These are phyloP conservation scores for Domatiomyces globalis DNA, from an alignment of 2,329 filamentous ascomycete genomes.

Conservation along the genomic window DNA sequence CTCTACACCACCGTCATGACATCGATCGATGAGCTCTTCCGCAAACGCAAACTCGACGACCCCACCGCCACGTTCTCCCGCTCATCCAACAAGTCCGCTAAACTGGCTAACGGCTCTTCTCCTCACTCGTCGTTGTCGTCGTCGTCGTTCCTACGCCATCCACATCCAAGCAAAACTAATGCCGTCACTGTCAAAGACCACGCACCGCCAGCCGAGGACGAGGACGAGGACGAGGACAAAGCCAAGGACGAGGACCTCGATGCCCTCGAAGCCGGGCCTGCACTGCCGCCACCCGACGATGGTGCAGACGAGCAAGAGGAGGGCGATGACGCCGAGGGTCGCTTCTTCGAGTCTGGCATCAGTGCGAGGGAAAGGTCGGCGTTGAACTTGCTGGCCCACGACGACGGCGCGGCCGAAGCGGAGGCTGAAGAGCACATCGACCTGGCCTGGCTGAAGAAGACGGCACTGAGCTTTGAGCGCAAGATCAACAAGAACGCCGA, in stretches of 20 bases:
- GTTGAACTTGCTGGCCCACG: slow-evolving; percentile 71
- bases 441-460: slow-evolving; percentile 64
- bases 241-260: slow-evolving; percentile 21
- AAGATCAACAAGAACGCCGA: slow-evolving; percentile 84
- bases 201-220: not conserved
- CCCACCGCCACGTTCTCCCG: slow-evolving; percentile 13
- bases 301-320: slow-evolving; percentile 41
- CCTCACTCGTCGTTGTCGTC: slow-evolving; percentile 7
- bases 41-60: slow-evolving; percentile 18
- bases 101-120: slow-evolving; percentile 14
- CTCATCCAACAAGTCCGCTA: slow-evolving; percentile 17
- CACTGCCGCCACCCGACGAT: slow-evolving; percentile 41
- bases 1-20: slow-evolving; percentile 5
- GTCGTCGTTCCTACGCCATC: slow-evolving; percentile 1
- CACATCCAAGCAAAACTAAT: slow-evolving; percentile 5
- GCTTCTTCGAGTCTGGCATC: slow-evolving; percentile 90
- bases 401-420: slow-evolving; percentile 40
- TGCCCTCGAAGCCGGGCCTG: slow-evolving; percentile 38
- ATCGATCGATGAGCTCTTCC: slow-evolving; percentile 16
- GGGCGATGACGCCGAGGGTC: slow-evolving; percentile 73
- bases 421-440: slow-evolving; percentile 53
- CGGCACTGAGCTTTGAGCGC: slow-evolving; percentile 73
- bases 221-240: slow-evolving; percentile 26
- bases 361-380: slow-evolving; percentile 66
- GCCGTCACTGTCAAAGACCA: slow-evolving; percentile 13